phyloP scores from a whole-genome alignment of 371 early-diverging fungal species.

The Fennellomyces sp. region DNA sequence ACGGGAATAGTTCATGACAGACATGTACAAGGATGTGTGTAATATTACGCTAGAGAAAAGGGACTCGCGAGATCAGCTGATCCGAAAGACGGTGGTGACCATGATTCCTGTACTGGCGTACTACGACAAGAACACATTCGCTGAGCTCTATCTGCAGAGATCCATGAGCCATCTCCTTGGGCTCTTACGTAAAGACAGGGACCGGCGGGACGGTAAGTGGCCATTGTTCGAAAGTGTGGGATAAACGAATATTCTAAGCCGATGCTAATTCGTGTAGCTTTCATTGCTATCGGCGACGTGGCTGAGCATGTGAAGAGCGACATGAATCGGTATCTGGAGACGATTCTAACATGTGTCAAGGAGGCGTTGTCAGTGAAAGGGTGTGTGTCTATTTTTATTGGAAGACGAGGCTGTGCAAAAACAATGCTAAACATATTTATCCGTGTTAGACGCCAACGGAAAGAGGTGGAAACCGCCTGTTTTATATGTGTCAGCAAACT shows the following conservation, averaged over 20 bases:
- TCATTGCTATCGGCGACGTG: constrained; percentile 86
- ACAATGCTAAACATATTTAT: too few species aligned
- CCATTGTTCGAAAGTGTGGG: background rate
- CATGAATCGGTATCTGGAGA: constrained; percentile 83
- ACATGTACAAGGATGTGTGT: constrained; percentile 77
- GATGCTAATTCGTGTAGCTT: constrained; percentile 52
- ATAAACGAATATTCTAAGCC: background rate
- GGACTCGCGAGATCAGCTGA: constrained; percentile 82
- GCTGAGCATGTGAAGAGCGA: constrained; percentile 82
- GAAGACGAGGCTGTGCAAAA: background rate
- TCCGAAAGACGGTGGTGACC: constrained; percentile 84
- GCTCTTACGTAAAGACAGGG: constrained; percentile 80
- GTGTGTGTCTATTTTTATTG: constrained; percentile 14
- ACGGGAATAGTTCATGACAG: constrained; percentile 76
- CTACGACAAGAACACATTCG: constrained; percentile 83
- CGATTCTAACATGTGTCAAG: constrained; percentile 70
- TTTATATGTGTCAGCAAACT: constrained; percentile 90
- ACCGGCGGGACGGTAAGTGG: constrained; percentile 63
- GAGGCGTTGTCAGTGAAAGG: constrained; percentile 68
- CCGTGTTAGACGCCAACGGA: constrained; percentile 51
- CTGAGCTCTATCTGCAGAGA: constrained; percentile 69
- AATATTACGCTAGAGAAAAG: constrained; percentile 79
- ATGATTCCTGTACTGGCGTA: constrained; percentile 85
- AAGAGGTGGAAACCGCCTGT: constrained; percentile 70
- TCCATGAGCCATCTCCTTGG: constrained; percentile 79